These are phyloP conservation scores for Xylaria grammica DNA, from an alignment of 495 filamentous ascomycete species.

Conservation along the genomic window DNA sequence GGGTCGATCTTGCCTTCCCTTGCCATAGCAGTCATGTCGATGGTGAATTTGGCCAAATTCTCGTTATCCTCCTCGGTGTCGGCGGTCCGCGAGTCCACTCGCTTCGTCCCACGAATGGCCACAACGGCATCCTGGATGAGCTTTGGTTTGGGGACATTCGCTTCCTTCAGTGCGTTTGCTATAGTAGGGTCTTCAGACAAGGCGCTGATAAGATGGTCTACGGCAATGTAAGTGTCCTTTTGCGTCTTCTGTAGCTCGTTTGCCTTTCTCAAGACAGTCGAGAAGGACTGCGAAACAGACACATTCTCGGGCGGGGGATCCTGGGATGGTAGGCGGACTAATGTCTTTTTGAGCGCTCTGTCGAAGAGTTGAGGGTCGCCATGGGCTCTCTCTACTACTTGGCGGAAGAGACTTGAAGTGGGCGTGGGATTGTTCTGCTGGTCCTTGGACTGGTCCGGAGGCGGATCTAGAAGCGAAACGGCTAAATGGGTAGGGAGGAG, in stretches of 20 bases:
- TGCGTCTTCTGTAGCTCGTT: slow-evolving; percentile 94
- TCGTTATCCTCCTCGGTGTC: slow-evolving; percentile 90
- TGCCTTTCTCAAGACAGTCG: slow-evolving; percentile 79
- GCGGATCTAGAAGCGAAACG: slow-evolving; percentile 84
- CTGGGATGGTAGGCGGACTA: slow-evolving; percentile 91
- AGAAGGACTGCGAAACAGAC: slow-evolving; percentile 77
- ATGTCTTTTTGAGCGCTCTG: slow-evolving; percentile 83
- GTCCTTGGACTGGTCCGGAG: slow-evolving; percentile 75
- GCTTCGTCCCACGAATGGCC: slow-evolving; percentile 85
- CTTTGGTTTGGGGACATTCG: slow-evolving; percentile 90
- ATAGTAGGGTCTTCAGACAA: slow-evolving; percentile 79
- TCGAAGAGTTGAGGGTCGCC: slow-evolving; percentile 90
- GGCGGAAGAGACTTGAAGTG: slow-evolving; percentile 80
- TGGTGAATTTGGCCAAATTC: slow-evolving; percentile 95
- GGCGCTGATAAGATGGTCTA: slow-evolving; percentile 89
- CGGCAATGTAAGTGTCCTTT: slow-evolving; percentile 90
- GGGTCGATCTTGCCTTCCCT: slow-evolving; percentile 97
- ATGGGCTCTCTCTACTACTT: slow-evolving; percentile 91
- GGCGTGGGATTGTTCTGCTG: slow-evolving; percentile 67
- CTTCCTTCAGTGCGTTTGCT: slow-evolving; percentile 74
- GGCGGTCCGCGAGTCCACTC: slow-evolving; percentile 93
- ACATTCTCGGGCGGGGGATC: slow-evolving; percentile 90
- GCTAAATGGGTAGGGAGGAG: slow-evolving; percentile 87
- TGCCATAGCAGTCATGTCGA: slow-evolving; percentile 94
- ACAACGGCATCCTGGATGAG: slow-evolving; percentile 85